Conservation (phyloP, 352 stramenopile species). For the Pythium plurisporium region DNA sequence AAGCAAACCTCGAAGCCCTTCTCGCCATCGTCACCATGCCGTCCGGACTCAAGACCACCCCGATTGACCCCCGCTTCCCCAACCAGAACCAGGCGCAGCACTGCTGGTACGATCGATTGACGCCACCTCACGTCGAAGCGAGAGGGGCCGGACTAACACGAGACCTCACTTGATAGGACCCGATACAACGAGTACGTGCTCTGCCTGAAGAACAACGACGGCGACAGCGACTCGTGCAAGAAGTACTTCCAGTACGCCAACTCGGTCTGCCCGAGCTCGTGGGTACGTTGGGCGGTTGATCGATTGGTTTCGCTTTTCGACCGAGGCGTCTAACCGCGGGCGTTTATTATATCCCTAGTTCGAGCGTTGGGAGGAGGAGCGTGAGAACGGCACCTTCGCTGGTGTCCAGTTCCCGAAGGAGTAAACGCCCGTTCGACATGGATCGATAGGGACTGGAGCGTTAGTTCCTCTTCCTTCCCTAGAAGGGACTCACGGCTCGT, state of each 20-base stretch:
- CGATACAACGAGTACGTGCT: slow-evolving; percentile 97
- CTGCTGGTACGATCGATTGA: slow-evolving; percentile 47
- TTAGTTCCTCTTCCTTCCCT: no score
- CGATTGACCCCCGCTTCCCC: slow-evolving; percentile 81
- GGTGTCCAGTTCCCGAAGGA: slow-evolving; percentile 77
- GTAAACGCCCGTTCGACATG: no score
- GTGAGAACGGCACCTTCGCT: slow-evolving; percentile 78
- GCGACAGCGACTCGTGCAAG: slow-evolving; percentile 91
- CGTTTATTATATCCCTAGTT: slow-evolving; percentile 24
- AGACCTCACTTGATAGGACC: slow-evolving; percentile 68
- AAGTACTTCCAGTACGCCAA: slow-evolving; percentile 66
- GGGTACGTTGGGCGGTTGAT: slow-evolving; percentile 32
- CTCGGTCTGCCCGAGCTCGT: slow-evolving; percentile 74
- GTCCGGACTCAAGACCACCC: slow-evolving; percentile 78
- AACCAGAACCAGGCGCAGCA: slow-evolving; percentile 87
- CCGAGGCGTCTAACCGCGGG: background rate
- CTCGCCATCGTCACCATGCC: slow-evolving; percentile 33
- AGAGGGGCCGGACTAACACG: no score
- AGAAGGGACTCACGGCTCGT: no score
- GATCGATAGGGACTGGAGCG: no score
- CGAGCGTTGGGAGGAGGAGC: slow-evolving; percentile 79
- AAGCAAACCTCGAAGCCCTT: slow-evolving; percentile 8
- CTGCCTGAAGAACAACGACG: slow-evolving; percentile 94
- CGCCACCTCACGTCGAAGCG: no score
- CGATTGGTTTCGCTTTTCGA: no score